Percentiles rank a stretch among this genome's conserved stretches.
Conservation (phyloP, 129 eudicot species). For the Escallonia herrerae region DNA sequence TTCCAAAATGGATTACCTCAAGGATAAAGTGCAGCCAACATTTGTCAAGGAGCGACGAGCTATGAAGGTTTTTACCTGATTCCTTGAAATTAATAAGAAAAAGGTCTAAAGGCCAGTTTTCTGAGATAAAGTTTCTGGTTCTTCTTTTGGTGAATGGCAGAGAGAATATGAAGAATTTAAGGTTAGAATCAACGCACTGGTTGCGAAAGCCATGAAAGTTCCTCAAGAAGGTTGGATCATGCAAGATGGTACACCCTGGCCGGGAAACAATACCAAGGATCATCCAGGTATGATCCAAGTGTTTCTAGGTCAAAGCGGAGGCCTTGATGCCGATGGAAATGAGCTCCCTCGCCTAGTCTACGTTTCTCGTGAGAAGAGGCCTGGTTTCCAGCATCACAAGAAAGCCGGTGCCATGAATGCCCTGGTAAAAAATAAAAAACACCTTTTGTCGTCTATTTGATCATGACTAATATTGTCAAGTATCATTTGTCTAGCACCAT, state of each 20-base stretch:
- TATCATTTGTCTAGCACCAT: no score
- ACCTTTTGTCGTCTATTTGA: not conserved
- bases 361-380: slow-evolving; percentile 99
- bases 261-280: slow-evolving; percentile 96
- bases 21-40: slow-evolving; percentile 98
- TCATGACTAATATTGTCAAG: no score
- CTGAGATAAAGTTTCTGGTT: not conserved
- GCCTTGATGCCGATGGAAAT: slow-evolving; percentile 82
- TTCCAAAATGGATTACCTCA: slow-evolving; percentile 80
- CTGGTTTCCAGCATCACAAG: slow-evolving; percentile 98
- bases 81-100: not conserved
- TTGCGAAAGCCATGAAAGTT: slow-evolving; percentile 82
- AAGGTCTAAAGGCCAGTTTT: not conserved
- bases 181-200: slow-evolving; percentile 84
- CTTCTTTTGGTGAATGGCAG: slow-evolving; percentile 32
- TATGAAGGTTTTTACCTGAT: slow-evolving; percentile 62
- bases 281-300: slow-evolving; percentile 99
- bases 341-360: slow-evolving; percentile 98
- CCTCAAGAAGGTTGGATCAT: slow-evolving; percentile 99
- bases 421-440: slow-evolving; percentile 50
- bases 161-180: slow-evolving; percentile 98
- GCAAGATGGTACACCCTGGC: slow-evolving; percentile 99
- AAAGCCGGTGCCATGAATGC: slow-evolving; percentile 99
- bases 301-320: slow-evolving; percentile 91
- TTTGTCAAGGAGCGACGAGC: slow-evolving; percentile 95